phyloP scores from a whole-genome alignment of 768 basidiomycete genomes.

The Tulasnella sp. region DNA sequence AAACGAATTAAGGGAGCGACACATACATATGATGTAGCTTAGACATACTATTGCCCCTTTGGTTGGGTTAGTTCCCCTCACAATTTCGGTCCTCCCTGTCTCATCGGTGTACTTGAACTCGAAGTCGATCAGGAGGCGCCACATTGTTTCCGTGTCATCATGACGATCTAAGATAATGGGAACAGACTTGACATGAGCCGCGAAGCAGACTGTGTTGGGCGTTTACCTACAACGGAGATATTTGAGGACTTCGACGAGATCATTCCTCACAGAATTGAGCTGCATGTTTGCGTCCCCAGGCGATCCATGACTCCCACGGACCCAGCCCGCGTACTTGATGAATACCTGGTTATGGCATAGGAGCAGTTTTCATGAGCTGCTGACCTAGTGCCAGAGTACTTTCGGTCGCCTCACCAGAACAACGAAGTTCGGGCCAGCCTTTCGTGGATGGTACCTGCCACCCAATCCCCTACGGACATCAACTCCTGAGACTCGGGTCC shows the following conservation, averaged over 20 bases:
- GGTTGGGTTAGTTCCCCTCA: background rate
- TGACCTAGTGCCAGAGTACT: background rate
- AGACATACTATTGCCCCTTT: background rate
- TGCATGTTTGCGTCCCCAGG: background rate
- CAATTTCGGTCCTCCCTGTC: too few relatives aligned
- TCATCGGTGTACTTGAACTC: background rate
- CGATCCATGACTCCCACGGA: background rate
- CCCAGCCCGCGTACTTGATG: background rate
- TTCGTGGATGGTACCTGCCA: background rate
- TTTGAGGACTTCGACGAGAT: background rate
- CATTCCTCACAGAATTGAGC: background rate
- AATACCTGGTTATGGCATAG: background rate
- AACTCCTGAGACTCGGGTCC: too few relatives aligned
- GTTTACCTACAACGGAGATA: background rate
- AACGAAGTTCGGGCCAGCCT: background rate
- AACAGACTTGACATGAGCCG: too few relatives aligned
- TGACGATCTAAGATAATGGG: background rate
- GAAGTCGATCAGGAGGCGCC: background rate
- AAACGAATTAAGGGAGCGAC: background rate
- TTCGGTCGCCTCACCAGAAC: background rate
- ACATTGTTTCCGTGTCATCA: background rate
- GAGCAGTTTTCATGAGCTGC: background rate
- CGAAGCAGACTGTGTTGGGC: background rate
- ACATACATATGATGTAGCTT: too few relatives aligned
- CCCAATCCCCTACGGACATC: too few relatives aligned